Conservation (phyloP, 2,329 filamentous ascomycete species). For the Raffaelea ambrosiae region DNA sequence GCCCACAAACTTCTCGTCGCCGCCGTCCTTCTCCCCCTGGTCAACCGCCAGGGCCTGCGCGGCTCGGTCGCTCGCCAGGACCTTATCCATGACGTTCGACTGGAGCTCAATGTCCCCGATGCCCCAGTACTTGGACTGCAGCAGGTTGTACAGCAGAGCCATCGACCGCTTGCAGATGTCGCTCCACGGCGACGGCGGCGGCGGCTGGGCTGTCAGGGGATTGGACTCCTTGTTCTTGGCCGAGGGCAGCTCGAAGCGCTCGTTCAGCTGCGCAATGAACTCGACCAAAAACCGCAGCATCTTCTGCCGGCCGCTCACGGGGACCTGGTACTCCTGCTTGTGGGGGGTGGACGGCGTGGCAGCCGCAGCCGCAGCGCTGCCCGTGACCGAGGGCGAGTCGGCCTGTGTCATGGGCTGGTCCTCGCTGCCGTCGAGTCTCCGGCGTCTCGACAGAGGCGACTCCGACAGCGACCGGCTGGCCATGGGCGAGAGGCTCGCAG, state of each 20-base stretch:
- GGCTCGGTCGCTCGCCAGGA: slow-evolving; percentile 75
- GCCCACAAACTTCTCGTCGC: slow-evolving; percentile 75
- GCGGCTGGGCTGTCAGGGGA: slow-evolving; percentile 33
- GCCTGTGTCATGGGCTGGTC: slow-evolving; percentile 15
- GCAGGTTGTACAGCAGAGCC: slow-evolving; percentile 69
- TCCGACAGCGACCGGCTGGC: slow-evolving; percentile 42
- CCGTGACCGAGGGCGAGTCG: slow-evolving; percentile 28
- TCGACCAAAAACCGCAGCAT: slow-evolving; percentile 93
- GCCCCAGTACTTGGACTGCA: slow-evolving; percentile 83
- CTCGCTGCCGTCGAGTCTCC: slow-evolving; percentile 59
- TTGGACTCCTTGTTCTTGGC: slow-evolving; percentile 52
- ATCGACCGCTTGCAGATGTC: slow-evolving; percentile 85
- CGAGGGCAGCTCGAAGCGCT: slow-evolving; percentile 72
- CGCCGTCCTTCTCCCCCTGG: slow-evolving; percentile 56
- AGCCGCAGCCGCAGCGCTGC: slow-evolving; percentile 38
- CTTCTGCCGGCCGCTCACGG: slow-evolving; percentile 58
- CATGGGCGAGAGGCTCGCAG: slow-evolving; percentile 6
- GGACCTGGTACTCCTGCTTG: slow-evolving; percentile 59
- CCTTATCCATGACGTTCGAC: slow-evolving; percentile 78
- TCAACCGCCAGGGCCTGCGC: slow-evolving; percentile 49
- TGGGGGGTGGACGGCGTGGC: slow-evolving; percentile 31
- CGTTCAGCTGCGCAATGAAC: slow-evolving; percentile 84
- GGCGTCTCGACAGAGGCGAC: slow-evolving; percentile 67
- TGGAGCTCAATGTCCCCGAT: slow-evolving; percentile 89
- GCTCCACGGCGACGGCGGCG: slow-evolving; percentile 43